Evolutionary conservation across 768 basidiomycete species (phyloP).

Genomic region (Leucocoprinus birnbaumii): DNA sequence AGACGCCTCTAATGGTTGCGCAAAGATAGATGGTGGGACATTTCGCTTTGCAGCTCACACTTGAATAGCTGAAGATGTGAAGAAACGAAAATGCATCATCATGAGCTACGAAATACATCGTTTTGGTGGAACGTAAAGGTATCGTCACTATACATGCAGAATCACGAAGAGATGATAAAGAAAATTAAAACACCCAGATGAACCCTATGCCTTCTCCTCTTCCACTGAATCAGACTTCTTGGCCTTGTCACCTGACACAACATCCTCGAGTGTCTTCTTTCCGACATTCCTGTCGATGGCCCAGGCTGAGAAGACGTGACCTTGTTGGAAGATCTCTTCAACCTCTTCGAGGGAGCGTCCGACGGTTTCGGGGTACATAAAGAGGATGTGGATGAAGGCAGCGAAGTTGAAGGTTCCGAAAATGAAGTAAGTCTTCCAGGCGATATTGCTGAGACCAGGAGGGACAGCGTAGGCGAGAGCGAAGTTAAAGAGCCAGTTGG

Average conservation of each 20-base stretch:
- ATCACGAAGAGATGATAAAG: background rate
- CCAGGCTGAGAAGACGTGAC: constrained; percentile 72
- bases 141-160: background rate
- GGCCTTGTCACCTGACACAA: constrained; percentile 23
- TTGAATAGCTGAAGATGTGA: background rate
- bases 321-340: constrained; percentile 72
- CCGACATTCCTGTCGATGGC: constrained; percentile 59
- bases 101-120: background rate
- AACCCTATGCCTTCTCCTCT: background rate
- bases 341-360: constrained; percentile 75
- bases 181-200: background rate
- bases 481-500: constrained; percentile 70
- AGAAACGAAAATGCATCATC: background rate
- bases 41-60: background rate
- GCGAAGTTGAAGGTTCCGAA: constrained; percentile 78
- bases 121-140: background rate
- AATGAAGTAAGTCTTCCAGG: constrained; percentile 76
- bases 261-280: constrained; percentile 55
- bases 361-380: constrained; percentile 81
- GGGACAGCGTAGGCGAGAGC: constrained; percentile 76
- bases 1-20: too few relatives aligned
- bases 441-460: constrained; percentile 62
- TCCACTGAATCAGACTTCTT: constrained; percentile 10
- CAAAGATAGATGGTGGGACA: too few relatives aligned
- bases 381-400: constrained; percentile 66